Base-by-base conservation (phyloP, 2,329 filamentous ascomycete genomes). In the Microsporum audouinii region DNA sequence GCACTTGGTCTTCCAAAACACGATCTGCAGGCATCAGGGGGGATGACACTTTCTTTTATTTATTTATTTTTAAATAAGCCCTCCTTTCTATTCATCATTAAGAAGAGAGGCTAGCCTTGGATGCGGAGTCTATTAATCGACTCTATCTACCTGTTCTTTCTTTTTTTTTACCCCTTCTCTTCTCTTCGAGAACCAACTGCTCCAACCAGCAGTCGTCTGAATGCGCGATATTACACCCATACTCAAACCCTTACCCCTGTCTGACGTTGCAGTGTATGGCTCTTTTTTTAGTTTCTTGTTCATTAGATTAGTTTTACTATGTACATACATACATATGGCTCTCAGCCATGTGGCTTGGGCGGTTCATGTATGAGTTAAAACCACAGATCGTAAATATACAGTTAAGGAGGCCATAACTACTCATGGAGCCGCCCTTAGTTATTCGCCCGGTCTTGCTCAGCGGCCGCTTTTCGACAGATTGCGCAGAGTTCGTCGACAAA, bases 401-500 rank as follows among this genome's bases (percentile, higher is more conserved):
- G 27, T 14, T 31, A 29, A 33, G 10, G 27, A 8, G 23, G 7
- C 3, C 10, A 29, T 51, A 12, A 51, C 10, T 8, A 29, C 2
- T 27, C 23, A 12, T 14, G 17, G 14, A 2, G 23, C 27, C 1
- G 27, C 7, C 23, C 8, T 12, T 29, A 51, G 4, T 12, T 51
- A 51, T 12, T 51, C 4, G 8, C 27, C 27, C 45, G 27, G 45
- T 55, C 51, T 14, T 34, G 51, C 31, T 34, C 51, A 12, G 51
- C 51, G n/a, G 51, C 51, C 14, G 51, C 31, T 12, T 55, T 41
- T 14, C 62, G 59, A 49, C 62, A 65, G 39, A 65, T 61, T 4
- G 64, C 56, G 36, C 62, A 65, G 14, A 65, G 53, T 45, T 65
- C 64, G 31, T 65, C 64, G 7, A 65, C 64, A 43, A 64, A 65